Conservation (phyloP, 306 rosid species). For the Benincasa hispida region DNA sequence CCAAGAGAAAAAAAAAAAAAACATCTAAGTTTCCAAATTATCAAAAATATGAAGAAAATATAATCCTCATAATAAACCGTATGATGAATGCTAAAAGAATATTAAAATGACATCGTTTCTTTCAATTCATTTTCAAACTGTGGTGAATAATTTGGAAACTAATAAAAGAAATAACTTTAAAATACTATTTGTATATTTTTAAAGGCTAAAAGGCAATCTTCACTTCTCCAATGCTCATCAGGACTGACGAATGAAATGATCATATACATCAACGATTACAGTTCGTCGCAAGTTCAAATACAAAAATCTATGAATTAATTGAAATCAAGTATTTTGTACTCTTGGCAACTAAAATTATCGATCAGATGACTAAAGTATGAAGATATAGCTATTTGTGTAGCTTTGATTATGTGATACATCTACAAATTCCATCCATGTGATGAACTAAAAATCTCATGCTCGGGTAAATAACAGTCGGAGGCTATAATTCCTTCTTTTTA, state of each 20-base stretch:
- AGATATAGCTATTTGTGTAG: background rate
- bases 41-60: background rate
- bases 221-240: background rate
- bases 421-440: constrained; percentile 22
- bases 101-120: background rate
- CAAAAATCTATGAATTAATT: background rate
- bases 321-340: background rate
- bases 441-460: background rate
- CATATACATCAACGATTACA: background rate
- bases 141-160: too few species aligned
- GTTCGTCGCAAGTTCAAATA: background rate
- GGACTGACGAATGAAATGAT: background rate
- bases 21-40: background rate
- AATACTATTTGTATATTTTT: background rate
- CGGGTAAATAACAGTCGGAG: background rate
- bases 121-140: background rate
- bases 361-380: background rate
- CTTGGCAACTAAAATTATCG: background rate
- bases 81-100: background rate
- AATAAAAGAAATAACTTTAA: background rate
- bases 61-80: background rate
- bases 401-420: constrained; percentile 10
- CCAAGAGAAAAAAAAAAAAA: too few species aligned
- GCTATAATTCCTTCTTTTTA: constrained; percentile 54
- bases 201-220: background rate